Conservation (phyloP, 768 basidiomycete genomes). For the Crepidotus variabilis region DNA sequence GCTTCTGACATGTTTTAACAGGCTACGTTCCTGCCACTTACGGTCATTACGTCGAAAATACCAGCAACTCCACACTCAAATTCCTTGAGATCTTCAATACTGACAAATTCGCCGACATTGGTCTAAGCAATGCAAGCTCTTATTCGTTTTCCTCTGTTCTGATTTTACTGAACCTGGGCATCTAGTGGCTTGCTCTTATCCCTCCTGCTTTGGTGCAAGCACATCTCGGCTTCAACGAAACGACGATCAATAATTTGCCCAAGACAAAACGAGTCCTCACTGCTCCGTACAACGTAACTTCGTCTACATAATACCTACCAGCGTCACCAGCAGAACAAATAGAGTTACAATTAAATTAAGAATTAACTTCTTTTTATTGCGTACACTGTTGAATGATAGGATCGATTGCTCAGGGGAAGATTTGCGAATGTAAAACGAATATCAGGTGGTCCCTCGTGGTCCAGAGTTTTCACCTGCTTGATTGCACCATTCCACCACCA, state of each 20-base stretch:
- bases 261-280: conserved; percentile 40
- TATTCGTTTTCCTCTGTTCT: not conserved
- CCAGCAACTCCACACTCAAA: conserved; percentile 51
- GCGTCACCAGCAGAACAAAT: no score
- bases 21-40: conserved; percentile 54
- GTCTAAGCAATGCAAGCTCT: conserved; percentile 30
- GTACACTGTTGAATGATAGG: no score
- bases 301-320: no score
- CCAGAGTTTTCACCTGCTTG: no score
- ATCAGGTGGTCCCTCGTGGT: no score
- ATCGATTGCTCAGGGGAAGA: no score
- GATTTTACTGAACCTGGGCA: not conserved
- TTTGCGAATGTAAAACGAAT: no score
- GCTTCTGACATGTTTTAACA: conserved; percentile 19
- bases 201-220: conserved; percentile 58
- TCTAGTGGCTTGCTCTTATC: conserved; percentile 55
- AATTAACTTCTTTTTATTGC: no score
- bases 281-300: not conserved
- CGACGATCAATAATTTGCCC: conserved; percentile 43
- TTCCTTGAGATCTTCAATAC: conserved; percentile 64
- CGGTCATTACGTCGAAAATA: conserved; percentile 71
- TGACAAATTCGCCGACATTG: conserved; percentile 49
- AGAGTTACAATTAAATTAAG: no score
- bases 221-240: conserved; percentile 50
- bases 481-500: no score